These are phyloP conservation scores for Crithidia mellificae DNA, from an alignment of 208 protist genomes.

Conservation along the genomic window DNA sequence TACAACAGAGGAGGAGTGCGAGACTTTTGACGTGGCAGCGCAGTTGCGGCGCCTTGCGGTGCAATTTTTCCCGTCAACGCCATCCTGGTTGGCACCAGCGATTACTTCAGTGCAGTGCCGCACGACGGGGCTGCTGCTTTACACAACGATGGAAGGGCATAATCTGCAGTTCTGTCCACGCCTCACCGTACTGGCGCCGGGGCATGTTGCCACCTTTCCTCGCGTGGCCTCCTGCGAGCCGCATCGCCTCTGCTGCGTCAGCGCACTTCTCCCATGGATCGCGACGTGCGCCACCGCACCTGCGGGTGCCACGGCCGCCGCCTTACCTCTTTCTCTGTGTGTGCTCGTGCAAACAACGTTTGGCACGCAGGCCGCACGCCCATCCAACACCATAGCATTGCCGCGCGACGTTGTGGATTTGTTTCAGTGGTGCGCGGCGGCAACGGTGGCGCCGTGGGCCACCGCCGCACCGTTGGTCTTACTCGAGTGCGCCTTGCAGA, in stretches of 20 bases:
- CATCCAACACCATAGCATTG: neutral
- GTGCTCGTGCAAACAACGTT: slow-evolving; percentile 28
- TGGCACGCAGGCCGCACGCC: slow-evolving; percentile 3
- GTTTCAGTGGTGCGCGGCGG: neutral
- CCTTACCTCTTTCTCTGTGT: neutral
- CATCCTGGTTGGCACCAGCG: slow-evolving; percentile 30
- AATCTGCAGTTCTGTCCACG: slow-evolving; percentile 54
- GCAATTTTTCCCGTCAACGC: slow-evolving; percentile 20
- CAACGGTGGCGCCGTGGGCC: slow-evolving; percentile 11
- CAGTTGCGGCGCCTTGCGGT: slow-evolving; percentile 15
- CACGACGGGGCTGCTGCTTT: slow-evolving; percentile 13
- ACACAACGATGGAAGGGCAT: slow-evolving; percentile 32
- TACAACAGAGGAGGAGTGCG: slow-evolving; percentile 18
- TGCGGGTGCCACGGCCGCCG: neutral
- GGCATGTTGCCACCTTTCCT: slow-evolving; percentile 6
- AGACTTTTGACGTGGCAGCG: slow-evolving; percentile 18
- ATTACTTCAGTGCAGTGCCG: slow-evolving; percentile 28
- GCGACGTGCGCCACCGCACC: neutral
- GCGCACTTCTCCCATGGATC: slow-evolving; percentile 24
- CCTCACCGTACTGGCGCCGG: slow-evolving; percentile 25
- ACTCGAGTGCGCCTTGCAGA: slow-evolving; percentile 20
- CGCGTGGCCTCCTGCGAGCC: slow-evolving; percentile 6
- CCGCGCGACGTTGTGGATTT: slow-evolving; percentile 15
- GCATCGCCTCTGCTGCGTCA: slow-evolving; percentile 14
- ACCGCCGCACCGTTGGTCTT: slow-evolving; percentile 6